Evolutionary conservation across 1,284 basidiomycete genomes (phyloP), one percentile per base, ranked within the genome.

Genomic region (Xerocomus nothofagi): DNA sequence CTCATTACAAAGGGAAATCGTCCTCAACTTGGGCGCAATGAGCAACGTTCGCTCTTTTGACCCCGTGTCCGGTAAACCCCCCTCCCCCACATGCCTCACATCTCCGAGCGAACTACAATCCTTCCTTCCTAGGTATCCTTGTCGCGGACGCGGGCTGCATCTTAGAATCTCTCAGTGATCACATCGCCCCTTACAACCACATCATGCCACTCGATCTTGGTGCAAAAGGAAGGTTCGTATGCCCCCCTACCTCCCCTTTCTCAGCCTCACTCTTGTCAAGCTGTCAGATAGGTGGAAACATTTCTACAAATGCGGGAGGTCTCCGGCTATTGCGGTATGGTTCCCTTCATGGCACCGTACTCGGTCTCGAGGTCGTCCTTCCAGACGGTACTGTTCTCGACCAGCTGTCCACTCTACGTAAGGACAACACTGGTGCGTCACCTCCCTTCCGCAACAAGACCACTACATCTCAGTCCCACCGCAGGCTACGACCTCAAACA

Each of bases 201-300:
- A 95, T 98, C 70, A 95, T 99, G 86, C 97, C 97, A 4, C 81
- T 99, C 36, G 97, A 99, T 68, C 78, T 99, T 6, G 97, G 96
- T 44, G 97, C 97, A 17, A 99, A 99, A 76, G 97, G 97, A 63
- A 96, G 92, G 79, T 87, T 50, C 42, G 82, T 71, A 20, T 14
- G 32, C 17, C 27, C 20, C 23, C 23, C 11, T 24, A 2, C 24
- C 26, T 30, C 27, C 27, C 12, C 21, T 9, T 18, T 24, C 32
- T 33, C 47, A 12, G 6, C 14, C 42, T 57, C 31, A 51, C 39
- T 9, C n/a, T 55, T 44, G 24, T 49, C 39, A 55, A 92, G 90
- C 59, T 99, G 97, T 73, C 96, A 98, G 63, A 97, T 99, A 58
- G 97, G 97, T 47, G 97, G 97, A 31, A 99, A 99, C 67, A 81